Conservation (phyloP, 2,329 filamentous ascomycete genomes). For the Ustilaginoidea virens region DNA sequence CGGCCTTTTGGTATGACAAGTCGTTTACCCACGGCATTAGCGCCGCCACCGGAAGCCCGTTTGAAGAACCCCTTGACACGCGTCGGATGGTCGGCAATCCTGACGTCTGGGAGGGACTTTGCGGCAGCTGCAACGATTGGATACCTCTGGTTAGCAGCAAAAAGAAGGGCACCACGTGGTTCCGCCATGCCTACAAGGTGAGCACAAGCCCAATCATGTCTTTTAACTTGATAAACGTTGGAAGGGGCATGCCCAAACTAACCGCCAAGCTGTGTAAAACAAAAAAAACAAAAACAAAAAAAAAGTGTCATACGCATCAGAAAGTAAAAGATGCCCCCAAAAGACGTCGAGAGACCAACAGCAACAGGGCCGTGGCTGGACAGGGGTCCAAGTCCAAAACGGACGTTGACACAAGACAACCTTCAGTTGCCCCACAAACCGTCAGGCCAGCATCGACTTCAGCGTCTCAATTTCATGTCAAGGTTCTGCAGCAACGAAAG, state of each 20-base stretch:
- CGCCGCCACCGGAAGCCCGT: slow-evolving; percentile 62
- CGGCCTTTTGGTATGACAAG: slow-evolving; percentile 88
- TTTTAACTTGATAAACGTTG: slow-evolving; percentile 3
- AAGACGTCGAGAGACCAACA: slow-evolving; percentile 46
- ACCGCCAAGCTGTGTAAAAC: background rate
- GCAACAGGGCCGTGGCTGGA: slow-evolving; percentile 18
- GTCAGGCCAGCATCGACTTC: slow-evolving; percentile 7
- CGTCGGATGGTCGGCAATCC: slow-evolving; percentile 66
- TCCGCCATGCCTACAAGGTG: slow-evolving; percentile 78
- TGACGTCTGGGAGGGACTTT: slow-evolving; percentile 69
- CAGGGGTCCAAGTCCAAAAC: slow-evolving; percentile 29
- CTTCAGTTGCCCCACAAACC: slow-evolving; percentile 16
- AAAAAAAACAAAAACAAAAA: slow-evolving; percentile 1
- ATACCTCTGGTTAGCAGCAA: slow-evolving; percentile 70
- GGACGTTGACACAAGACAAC: slow-evolving; percentile 20
- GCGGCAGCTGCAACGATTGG: slow-evolving; percentile 67
- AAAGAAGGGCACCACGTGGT: slow-evolving; percentile 89
- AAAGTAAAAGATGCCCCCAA: slow-evolving; percentile 60
- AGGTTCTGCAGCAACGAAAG: slow-evolving; percentile 2
- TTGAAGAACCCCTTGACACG: slow-evolving; percentile 62
- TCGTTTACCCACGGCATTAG: slow-evolving; percentile 80
- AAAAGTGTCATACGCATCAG: slow-evolving; percentile 53
- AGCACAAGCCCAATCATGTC: slow-evolving; percentile 8
- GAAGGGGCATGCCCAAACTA: background rate
- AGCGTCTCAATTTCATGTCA: slow-evolving; percentile 5